These are phyloP conservation scores for Parascedosporium putredinis DNA, from an alignment of 2,329 filamentous ascomycete species.

Conservation along the genomic window DNA sequence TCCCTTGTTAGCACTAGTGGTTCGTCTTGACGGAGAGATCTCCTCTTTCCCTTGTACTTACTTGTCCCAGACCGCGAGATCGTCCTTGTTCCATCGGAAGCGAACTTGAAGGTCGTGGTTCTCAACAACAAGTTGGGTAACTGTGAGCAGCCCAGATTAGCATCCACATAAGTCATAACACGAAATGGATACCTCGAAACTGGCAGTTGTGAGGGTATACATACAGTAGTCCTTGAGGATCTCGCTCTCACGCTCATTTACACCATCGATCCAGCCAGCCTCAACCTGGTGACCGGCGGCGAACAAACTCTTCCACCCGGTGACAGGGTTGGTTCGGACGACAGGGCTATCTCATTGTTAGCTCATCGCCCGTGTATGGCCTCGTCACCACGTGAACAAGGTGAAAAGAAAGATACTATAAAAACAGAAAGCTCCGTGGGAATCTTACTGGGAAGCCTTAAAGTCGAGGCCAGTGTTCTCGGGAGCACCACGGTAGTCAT, in stretches of 20 bases:
- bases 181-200: not conserved
- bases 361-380: too few species aligned
- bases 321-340: slow-evolving; percentile 46
- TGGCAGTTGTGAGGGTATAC: too few species aligned
- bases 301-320: slow-evolving; percentile 46
- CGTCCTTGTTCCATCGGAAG: slow-evolving; percentile 30
- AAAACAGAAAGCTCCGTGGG: slow-evolving; percentile 7
- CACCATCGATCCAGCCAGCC: slow-evolving; percentile 37
- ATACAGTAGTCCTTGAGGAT: slow-evolving; percentile 21
- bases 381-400: too few species aligned
- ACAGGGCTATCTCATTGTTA: slow-evolving; percentile 30
- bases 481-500: slow-evolving; percentile 34
- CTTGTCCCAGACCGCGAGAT: slow-evolving; percentile 46
- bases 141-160: not conserved
- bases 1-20: too few species aligned
- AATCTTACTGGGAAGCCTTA: slow-evolving; percentile 39
- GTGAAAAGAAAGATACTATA: slow-evolving; percentile 11
- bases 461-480: slow-evolving; percentile 38
- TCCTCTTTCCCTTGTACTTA: too few species aligned
- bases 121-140: slow-evolving; percentile 32
- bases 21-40: too few species aligned
- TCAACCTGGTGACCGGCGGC: slow-evolving; percentile 39
- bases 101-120: slow-evolving; percentile 48
- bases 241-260: slow-evolving; percentile 39
- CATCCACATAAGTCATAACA: not conserved